Percentiles rank a stretch among this genome's conserved stretches.
Evolutionary conservation across 352 stramenopile species (phyloP).

Genomic region (Poterioochromonas sp.): DNA sequence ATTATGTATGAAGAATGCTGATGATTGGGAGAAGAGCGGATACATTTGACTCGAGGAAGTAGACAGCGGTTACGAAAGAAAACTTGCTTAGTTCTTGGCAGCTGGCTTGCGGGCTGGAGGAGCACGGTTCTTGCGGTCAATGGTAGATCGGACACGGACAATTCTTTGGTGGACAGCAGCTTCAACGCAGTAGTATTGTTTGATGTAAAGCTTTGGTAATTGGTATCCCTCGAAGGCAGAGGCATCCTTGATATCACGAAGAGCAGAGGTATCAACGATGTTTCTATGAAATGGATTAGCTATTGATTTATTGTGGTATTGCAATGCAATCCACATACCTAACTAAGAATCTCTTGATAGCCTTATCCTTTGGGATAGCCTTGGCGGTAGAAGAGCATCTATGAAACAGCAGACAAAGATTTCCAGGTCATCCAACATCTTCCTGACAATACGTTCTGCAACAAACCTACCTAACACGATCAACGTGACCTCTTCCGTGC

Average conservation of each 20-base stretch:
- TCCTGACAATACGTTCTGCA: conserved; percentile 5
- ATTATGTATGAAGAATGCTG: too few species aligned
- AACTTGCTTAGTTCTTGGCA: not conserved
- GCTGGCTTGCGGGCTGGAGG: conserved; percentile 60
- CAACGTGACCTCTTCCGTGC: conserved; percentile 95
- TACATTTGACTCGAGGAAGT: too few species aligned
- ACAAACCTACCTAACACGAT: conserved; percentile 76
- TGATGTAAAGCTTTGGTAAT: conserved; percentile 99
- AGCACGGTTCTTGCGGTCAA: conserved; percentile 81
- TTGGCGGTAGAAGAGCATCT: conserved; percentile 94
- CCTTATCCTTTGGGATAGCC: conserved; percentile 94
- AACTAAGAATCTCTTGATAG: conserved; percentile 80
- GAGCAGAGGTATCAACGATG: conserved; percentile 34
- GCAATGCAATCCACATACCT: too few species aligned
- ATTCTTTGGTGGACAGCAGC: conserved; percentile 98
- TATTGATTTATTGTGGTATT: too few species aligned
- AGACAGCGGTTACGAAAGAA: too few species aligned
- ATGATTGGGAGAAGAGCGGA: too few species aligned
- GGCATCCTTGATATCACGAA: conserved; percentile 95
- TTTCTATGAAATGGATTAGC: conserved; percentile 36
- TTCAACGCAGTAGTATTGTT: conserved; percentile 99
- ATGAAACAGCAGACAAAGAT: conserved; percentile 19
- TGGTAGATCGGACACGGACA: conserved; percentile 87
- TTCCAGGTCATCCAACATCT: not conserved
- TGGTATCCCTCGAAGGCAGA: conserved; percentile 98